Conservation (phyloP, 2,329 filamentous ascomycete species). For the Arthrobotrys megalospora region DNA sequence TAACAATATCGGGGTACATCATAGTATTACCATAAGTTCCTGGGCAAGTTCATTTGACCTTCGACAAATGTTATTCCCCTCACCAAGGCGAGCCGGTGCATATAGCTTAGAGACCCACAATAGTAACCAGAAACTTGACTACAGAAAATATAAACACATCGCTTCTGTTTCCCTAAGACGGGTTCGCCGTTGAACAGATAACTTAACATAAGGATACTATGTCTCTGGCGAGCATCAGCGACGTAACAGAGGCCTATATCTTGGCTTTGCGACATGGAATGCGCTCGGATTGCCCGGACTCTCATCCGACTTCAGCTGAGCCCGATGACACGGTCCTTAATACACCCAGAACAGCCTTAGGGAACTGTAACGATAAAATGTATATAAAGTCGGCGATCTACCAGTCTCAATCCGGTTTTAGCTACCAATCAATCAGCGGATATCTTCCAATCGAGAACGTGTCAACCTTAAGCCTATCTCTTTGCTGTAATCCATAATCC, state of each 20-base stretch:
- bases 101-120: neutral
- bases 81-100: too few species aligned
- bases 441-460: neutral
- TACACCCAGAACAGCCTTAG: neutral
- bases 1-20: too few species aligned
- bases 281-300: neutral
- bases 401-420: neutral
- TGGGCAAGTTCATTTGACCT: too few species aligned
- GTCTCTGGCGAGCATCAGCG: neutral
- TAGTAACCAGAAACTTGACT: neutral
- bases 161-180: slow-evolving; percentile 4
- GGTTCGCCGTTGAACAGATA: neutral
- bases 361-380: neutral
- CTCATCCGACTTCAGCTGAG: slow-evolving; percentile 5
- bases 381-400: neutral
- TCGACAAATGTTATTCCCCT: too few species aligned
- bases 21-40: too few species aligned
- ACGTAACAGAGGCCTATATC: neutral
- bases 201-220: neutral
- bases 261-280: neutral
- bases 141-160: neutral
- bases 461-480: neutral
- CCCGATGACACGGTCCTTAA: neutral
- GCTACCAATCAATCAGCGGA: neutral
- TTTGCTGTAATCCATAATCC: neutral